Evolutionary conservation across 2,329 filamentous ascomycete genomes (phyloP).

Genomic region (Scedosporium apiospermum): DNA sequence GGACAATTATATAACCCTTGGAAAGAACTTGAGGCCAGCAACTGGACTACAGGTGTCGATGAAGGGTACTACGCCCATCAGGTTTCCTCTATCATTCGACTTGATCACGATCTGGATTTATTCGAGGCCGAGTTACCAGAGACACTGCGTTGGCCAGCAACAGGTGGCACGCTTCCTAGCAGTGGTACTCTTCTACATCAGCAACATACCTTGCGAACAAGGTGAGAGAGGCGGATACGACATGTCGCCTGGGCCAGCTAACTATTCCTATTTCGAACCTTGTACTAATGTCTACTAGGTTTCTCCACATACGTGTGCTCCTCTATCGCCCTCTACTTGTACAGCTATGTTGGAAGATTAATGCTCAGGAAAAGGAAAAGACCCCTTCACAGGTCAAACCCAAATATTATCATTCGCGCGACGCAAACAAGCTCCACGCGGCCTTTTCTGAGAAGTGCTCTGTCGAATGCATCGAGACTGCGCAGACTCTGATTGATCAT

Average conservation of each 20-base stretch:
- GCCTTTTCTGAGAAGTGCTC: background rate
- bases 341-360: too few relatives aligned
- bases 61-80: background rate
- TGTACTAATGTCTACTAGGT: background rate
- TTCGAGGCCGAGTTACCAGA: background rate
- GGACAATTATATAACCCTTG: background rate
- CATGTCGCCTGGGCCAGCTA: background rate
- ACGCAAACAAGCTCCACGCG: background rate
- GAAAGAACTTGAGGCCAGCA: background rate
- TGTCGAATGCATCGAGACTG: background rate
- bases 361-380: background rate
- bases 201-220: background rate
- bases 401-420: background rate
- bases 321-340: background rate
- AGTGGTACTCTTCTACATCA: background rate
- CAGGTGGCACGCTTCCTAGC: background rate
- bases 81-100: background rate
- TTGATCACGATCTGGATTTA: background rate
- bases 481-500: background rate
- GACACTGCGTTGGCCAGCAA: background rate
- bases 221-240: too few relatives aligned
- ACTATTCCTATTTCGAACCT: background rate
- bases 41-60: background rate
- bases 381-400: background rate
- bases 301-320: background rate